Evolutionary conservation across 1,284 basidiomycete genomes (phyloP).

Genomic region (Leccinum variabile): DNA sequence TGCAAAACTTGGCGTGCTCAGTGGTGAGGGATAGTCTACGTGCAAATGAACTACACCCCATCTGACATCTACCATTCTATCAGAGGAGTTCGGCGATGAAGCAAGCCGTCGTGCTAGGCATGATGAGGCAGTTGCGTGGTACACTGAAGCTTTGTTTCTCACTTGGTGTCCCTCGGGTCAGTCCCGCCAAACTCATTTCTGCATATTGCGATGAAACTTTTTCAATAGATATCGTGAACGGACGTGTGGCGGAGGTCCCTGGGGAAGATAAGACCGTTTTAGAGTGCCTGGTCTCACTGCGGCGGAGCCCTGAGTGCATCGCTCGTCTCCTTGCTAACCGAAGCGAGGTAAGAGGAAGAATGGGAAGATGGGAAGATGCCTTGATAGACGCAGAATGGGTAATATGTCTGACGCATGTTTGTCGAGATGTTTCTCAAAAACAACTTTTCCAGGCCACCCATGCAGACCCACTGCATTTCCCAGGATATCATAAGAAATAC

Average conservation of each 20-base stretch:
- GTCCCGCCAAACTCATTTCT: background rate
- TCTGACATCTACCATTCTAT: background rate
- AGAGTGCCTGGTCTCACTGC: background rate
- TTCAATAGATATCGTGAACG: background rate
- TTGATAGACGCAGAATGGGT: slow-evolving; percentile 9
- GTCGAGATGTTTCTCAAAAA: background rate
- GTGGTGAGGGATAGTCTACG: background rate
- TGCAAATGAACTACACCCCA: background rate
- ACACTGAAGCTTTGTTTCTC: slow-evolving; percentile 8
- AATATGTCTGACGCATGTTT: background rate
- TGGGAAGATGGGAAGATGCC: background rate
- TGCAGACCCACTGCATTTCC: slow-evolving; percentile 1
- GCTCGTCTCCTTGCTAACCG: slow-evolving; percentile 12
- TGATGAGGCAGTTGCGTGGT: slow-evolving; percentile 11
- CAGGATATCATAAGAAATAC: slow-evolving; percentile 12
- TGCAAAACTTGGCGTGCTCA: background rate
- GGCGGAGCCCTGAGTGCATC: background rate
- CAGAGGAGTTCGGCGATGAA: slow-evolving; percentile 3
- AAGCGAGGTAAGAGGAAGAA: background rate
- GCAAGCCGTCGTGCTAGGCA: background rate
- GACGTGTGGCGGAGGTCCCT: background rate
- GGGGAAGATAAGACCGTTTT: background rate
- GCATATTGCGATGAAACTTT: too few relatives aligned
- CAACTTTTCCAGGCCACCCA: slow-evolving; percentile 9
- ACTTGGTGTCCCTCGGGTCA: slow-evolving; percentile 2